phyloP scores from a whole-genome alignment of 768 basidiomycete species.

The Kwoniella dejecticola region DNA sequence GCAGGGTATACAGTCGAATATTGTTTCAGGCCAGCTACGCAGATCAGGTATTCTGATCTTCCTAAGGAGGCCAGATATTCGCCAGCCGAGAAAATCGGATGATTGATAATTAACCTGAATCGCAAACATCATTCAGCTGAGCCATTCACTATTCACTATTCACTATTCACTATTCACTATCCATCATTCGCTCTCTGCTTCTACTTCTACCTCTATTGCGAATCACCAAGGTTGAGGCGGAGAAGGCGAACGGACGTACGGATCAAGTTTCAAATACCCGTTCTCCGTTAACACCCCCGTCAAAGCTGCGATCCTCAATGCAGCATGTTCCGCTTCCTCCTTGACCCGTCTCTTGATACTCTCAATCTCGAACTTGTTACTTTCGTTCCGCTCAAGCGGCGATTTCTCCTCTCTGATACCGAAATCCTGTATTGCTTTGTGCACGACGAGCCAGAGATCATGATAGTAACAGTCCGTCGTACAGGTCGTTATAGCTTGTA shows the following conservation, averaged over 20 bases:
- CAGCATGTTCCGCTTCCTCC: conserved; percentile 78
- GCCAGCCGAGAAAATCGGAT: conserved; percentile 81
- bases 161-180: too few relatives aligned
- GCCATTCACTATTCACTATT: background rate
- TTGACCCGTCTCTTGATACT: conserved; percentile 29
- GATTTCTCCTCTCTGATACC: conserved; percentile 71
- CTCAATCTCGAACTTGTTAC: conserved; percentile 69
- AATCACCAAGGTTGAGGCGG: too few relatives aligned
- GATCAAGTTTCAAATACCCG: conserved; percentile 67
- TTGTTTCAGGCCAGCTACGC: conserved; percentile 81
- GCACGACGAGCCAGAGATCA: conserved; percentile 84
- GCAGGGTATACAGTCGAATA: conserved; percentile 71
- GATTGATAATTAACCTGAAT: conserved; percentile 79
- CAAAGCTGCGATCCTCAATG: conserved; percentile 84
- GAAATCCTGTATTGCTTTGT: conserved; percentile 79
- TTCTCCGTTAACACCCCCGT: conserved; percentile 81
- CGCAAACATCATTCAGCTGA: background rate
- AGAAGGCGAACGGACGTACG: conserved; percentile 20
- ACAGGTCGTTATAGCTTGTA: conserved; percentile 69
- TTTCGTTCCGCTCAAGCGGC: conserved; percentile 55
- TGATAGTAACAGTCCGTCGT: conserved; percentile 66
- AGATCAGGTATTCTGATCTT: conserved; percentile 77
- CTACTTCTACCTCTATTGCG: too few relatives aligned
- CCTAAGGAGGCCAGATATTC: conserved; percentile 77
- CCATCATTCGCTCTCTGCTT: too few relatives aligned